Conservation (phyloP, 768 basidiomycete species). For the Kwoniella sp. region DNA sequence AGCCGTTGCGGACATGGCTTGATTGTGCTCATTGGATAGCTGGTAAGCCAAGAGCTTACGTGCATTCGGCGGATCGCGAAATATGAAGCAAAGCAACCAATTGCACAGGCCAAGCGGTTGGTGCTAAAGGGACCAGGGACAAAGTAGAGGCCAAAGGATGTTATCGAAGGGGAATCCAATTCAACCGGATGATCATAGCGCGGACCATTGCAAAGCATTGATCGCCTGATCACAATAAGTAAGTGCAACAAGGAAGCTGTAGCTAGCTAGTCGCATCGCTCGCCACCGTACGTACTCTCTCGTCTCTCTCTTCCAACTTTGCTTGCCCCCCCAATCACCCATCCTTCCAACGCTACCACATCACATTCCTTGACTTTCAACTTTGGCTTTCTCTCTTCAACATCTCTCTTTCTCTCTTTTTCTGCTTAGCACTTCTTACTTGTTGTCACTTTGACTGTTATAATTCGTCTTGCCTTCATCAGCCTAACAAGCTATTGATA, state of each 20-base stretch:
- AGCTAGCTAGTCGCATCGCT: background rate
- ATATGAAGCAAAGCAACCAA: background rate
- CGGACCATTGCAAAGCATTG: background rate
- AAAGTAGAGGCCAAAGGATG: background rate
- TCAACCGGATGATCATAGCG: slow-evolving; percentile 1
- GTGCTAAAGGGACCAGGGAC: background rate
- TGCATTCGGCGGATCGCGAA: background rate
- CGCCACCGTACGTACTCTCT: background rate
- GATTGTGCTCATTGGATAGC: background rate
- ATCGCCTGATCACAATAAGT: background rate
- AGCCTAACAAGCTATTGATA: background rate
- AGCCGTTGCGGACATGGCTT: background rate
- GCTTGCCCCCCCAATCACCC: background rate
- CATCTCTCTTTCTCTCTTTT: slow-evolving; percentile 9
- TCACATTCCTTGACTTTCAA: background rate
- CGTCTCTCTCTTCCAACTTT: background rate
- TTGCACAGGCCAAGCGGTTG: background rate
- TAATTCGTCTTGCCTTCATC: background rate
- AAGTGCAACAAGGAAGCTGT: background rate
- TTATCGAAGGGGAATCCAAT: too few relatives aligned
- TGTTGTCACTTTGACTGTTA: background rate
- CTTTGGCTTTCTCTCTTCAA: background rate
- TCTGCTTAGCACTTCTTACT: background rate
- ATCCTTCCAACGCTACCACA: background rate
- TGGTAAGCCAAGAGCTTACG: background rate